A percentile compares a stretch with the other conserved stretches of the same genome.
Conservation (phyloP, 306 rosid species). For the Echinosophora koreensis region DNA sequence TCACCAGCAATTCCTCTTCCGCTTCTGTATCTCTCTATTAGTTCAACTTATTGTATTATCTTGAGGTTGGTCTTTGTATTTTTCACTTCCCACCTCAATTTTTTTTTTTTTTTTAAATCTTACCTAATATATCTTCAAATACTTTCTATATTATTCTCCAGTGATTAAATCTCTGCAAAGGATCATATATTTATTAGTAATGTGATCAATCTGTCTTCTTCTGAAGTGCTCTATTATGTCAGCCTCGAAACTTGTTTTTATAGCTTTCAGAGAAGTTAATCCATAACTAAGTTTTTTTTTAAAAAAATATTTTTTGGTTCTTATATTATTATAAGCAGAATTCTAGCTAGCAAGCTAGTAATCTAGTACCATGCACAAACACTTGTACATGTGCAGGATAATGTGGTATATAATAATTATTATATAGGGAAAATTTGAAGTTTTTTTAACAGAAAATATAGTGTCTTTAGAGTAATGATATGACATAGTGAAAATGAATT, state of each 20-base stretch:
- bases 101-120: conserved; percentile 5
- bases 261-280: conserved; percentile 45
- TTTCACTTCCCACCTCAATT: conserved; percentile 1
- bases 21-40: conserved; percentile 39
- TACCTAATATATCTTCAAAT: not conserved
- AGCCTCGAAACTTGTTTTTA: conserved; percentile 43
- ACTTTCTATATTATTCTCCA: not conserved
- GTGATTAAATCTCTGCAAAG: not conserved
- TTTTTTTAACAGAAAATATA: conserved; percentile 5
- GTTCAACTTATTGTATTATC: conserved; percentile 45
- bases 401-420: conserved; percentile 28
- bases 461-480: not conserved
- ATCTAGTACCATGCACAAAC: conserved; percentile 32
- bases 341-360: conserved; percentile 41
- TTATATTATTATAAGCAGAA: conserved; percentile 29
- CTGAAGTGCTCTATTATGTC: conserved; percentile 25
- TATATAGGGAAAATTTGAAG: conserved; percentile 1
- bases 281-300: not conserved
- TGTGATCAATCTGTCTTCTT: conserved; percentile 33
- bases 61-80: conserved; percentile 53
- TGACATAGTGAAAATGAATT: not conserved
- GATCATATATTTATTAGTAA: conserved; percentile 15
- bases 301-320: not conserved
- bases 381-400: not conserved
- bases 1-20: conserved; percentile 55